A percentile compares a stretch with the other conserved stretches of the same genome.
Evolutionary conservation across 768 basidiomycete genomes (phyloP).

Genomic region (Hortiboletus campestris): DNA sequence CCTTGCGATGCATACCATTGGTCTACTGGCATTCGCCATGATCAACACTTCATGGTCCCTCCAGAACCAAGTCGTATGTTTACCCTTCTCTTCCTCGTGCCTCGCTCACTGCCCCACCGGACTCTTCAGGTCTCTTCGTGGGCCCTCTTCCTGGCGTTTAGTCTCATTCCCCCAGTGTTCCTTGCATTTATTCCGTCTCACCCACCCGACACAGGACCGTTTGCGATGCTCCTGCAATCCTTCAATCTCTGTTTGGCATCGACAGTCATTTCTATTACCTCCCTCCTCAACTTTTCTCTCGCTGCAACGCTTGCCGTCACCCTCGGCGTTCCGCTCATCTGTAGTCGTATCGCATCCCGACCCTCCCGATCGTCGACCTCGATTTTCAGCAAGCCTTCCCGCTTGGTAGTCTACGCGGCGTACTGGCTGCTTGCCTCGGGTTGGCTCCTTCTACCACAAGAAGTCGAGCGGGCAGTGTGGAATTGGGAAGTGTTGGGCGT

Average conservation of each 20-base stretch:
- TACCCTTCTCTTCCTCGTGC: neutral
- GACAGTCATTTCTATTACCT: conserved; percentile 78
- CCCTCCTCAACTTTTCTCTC: conserved; percentile 91
- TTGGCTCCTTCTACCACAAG: conserved; percentile 51
- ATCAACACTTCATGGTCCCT: conserved; percentile 48
- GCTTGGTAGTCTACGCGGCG: conserved; percentile 18
- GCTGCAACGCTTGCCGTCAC: conserved; percentile 67
- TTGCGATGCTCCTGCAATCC: conserved; percentile 58
- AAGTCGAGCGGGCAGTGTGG: conserved; percentile 56
- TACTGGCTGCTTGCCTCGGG: conserved; percentile 55
- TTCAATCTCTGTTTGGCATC: conserved; percentile 83
- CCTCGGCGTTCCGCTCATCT: conserved; percentile 64
- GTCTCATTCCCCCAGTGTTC: conserved; percentile 33
- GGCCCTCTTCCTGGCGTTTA: conserved; percentile 29
- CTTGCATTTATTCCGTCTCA: conserved; percentile 29
- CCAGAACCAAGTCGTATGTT: conserved; percentile 40
- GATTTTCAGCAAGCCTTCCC: conserved; percentile 26
- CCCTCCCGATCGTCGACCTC: conserved; percentile 12
- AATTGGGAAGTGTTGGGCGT: conserved; percentile 77
- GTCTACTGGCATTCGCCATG: conserved; percentile 48
- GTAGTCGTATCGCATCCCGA: conserved; percentile 36
- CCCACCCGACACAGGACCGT: conserved; percentile 34
- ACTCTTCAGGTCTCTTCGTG: conserved; percentile 30
- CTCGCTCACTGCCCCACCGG: conserved; percentile 16
- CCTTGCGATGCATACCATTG: conserved; percentile 53